Base-by-base conservation (phyloP, 371 early-diverging fungal species). In the Mucor saturninus region DNA sequence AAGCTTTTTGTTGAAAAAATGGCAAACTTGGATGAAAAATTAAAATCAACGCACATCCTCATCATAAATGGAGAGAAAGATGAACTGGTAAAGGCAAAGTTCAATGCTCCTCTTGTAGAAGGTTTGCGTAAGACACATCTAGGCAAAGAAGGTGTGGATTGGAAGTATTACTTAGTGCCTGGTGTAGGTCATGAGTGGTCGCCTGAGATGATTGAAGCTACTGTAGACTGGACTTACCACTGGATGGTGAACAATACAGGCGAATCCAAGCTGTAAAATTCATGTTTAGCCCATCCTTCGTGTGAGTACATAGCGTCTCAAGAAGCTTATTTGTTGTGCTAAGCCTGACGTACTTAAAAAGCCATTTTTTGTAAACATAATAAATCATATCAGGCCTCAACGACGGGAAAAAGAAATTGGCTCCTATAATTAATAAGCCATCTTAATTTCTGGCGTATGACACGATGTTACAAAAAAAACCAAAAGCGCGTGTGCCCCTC, bases 161-260 rank as follows among this genome's bases (percentile, higher is more conserved):
- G 77, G 77, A 54, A 53, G 1, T 73, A 62, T 21, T 42, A 73
- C 11, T 49, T 77, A 10, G 59, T 77, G 6, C 73, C 73, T 3
- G 48, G 59, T 9, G 67, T 71, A 10, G 80, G 75, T 2, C 80
- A 80, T 69, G 74, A 57, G 56, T 80, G 80, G 77, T 68, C 70
- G 35, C 62, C 63, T 14, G 51, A 69, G 21, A 80, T 80, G 80
- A 21, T 72, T 6, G 56, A 71, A 1, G 21, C 64, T 3, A 65
- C 65, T 42, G 56, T 56, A 7, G 56, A 54, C 15, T 80, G 80
- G 80, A 62, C 64, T 31, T 37, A 73, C 49, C 60, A 61, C 26
- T 80, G 80, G 80, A 67, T 80, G 75, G 37, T 73, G 0, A 49
- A 56, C 28, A 55, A 35, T n/a, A 29, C 39, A 29, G 56, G 9